Base-by-base conservation (phyloP, 306 rosid species). In the Carpinus fangiana region DNA sequence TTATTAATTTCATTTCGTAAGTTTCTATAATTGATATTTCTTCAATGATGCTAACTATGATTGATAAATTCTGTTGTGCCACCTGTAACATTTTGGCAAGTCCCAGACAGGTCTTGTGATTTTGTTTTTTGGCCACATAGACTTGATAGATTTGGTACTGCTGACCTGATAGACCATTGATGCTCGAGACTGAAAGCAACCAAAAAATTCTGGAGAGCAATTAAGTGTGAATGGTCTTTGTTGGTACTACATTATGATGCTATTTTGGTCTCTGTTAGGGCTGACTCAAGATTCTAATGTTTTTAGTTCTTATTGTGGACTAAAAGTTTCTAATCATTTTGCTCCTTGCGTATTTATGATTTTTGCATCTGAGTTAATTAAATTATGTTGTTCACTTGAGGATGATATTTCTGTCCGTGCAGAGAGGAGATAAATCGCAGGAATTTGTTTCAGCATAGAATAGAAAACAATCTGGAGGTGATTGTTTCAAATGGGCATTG, bases 351-450 rank as follows among this genome's bases (percentile, higher is more conserved):
- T 7, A 67, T 17, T 71, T 23, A 48, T 71, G 17, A 18, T 70
- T 43, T 57, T 28, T 72, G 46, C 46, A 72, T 62, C 75, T 70
- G 28, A 43, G 66, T 80, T 65, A 56, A 31, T 20, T 53, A 41
- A 5, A 18, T 9, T 64, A 41, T 41, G 46, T 66, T 28, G 8
- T 66, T 41, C 1, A n/a, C 14, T 38, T 36, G 36, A 17, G 51
- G 51, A 17, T 66, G 14, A 4, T 79, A 21, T 45, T 41, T 60
- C 14, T 74, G 21, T 79, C 70, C 67, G 9, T 86, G 76, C 93
- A 95, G 98, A 82, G 90, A 88, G 78, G 86, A 90, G 83, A 79
- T 86, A 31, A 85, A 72, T 81, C 88, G 78, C 71, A 51, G 86
- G 82, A 90, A 90, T 31, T 62, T 77, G 3, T 72, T 82, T 82